A percentile compares a stretch with the other conserved stretches of the same genome.
Evolutionary conservation across 441 rosid genomes (phyloP).

Genomic region (Euphorbia schlechtendalii): DNA sequence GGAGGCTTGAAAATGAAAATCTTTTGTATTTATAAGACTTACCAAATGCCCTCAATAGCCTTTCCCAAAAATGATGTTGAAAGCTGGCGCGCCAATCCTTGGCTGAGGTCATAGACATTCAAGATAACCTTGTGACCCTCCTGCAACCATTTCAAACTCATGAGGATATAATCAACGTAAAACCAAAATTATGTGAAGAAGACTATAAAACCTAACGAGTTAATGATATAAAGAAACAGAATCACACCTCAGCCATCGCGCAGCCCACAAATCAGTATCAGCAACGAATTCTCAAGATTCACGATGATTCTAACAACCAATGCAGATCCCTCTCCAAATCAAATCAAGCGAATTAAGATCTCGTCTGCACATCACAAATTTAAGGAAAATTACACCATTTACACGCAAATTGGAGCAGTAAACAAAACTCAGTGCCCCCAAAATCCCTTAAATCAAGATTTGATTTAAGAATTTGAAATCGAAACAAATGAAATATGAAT

Average conservation of each 20-base stretch:
- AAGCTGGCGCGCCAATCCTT: slow-evolving; percentile 86
- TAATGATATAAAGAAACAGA: neutral
- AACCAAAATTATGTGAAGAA: neutral
- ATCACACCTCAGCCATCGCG: slow-evolving; percentile 68
- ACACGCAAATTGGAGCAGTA: neutral
- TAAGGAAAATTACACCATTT: neutral
- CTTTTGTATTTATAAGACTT: slow-evolving; percentile 14
- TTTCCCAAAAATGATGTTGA: slow-evolving; percentile 73
- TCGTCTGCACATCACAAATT: slow-evolving; percentile 1
- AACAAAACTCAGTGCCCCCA: neutral
- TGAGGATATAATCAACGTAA: neutral
- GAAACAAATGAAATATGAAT: neutral
- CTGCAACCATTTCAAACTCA: slow-evolving; percentile 35
- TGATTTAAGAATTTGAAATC: neutral
- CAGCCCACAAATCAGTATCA: neutral
- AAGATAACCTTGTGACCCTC: slow-evolving; percentile 65
- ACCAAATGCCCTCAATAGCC: slow-evolving; percentile 89
- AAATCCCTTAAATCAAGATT: neutral
- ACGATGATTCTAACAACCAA: slow-evolving; percentile 11
- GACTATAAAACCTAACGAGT: neutral
- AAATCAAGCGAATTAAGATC: neutral
- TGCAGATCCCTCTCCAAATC: slow-evolving; percentile 11
- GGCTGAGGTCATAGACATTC: slow-evolving; percentile 87
- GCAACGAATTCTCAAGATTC: neutral
- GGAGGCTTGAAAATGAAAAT: neutral